These are phyloP conservation scores for Lepidium africanum DNA, from an alignment of 345 rosid species.

Conservation along the genomic window DNA sequence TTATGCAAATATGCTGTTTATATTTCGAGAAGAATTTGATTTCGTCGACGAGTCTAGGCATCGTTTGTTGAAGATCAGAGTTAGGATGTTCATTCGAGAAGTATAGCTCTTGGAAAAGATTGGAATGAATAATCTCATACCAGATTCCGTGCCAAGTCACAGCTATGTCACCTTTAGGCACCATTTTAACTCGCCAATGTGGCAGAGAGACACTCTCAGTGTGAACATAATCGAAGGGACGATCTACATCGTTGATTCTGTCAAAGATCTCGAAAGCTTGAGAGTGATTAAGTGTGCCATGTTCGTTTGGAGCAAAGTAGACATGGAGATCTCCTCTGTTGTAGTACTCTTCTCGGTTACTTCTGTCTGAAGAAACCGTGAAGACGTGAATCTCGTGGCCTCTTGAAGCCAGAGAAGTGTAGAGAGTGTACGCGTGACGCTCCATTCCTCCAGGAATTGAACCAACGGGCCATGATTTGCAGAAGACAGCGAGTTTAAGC, in stretches of 20 bases:
- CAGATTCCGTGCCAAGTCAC: constrained; percentile 80
- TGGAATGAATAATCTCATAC: constrained; percentile 75
- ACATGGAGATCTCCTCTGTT: constrained; percentile 45
- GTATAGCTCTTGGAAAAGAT: constrained; percentile 55
- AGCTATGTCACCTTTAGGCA: constrained; percentile 35
- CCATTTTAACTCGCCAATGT: constrained; percentile 50
- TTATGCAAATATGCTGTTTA: constrained; percentile 55
- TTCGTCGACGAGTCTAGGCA: constrained; percentile 53
- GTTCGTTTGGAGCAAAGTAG: constrained; percentile 52
- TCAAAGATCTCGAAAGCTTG: constrained; percentile 54
- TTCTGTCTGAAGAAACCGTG: constrained; percentile 52
- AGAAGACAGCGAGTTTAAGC: constrained; percentile 64
- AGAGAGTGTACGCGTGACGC: constrained; percentile 59
- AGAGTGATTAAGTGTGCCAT: constrained; percentile 48
- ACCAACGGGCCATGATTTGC: constrained; percentile 66
- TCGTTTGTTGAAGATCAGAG: constrained; percentile 46
- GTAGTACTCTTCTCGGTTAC: constrained; percentile 29
- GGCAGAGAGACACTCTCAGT: constrained; percentile 67
- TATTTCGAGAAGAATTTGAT: constrained; percentile 55
- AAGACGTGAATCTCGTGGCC: constrained; percentile 72
- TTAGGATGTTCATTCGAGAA: background rate
- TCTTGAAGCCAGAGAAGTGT: constrained; percentile 44
- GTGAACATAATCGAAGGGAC: constrained; percentile 55
- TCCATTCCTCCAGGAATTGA: constrained; percentile 70
- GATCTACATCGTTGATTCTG: constrained; percentile 24